These are phyloP conservation scores for Chrysopogon serrulatus DNA, from an alignment of 176 grass and related monocot genomes.

Conservation along the genomic window DNA sequence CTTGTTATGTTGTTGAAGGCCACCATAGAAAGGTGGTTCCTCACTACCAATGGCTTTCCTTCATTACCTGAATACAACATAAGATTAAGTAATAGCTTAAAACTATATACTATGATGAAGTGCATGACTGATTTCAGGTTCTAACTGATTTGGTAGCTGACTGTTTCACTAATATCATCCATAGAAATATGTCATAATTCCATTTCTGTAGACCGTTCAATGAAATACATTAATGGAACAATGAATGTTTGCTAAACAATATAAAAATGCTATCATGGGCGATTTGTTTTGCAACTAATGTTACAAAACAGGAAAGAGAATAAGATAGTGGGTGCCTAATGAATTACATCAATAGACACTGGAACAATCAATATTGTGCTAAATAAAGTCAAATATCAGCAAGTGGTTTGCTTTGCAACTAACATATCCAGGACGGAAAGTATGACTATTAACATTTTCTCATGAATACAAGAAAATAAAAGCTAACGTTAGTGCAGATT, in stretches of 20 bases:
- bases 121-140: neutral
- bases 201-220: neutral
- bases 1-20: slow-evolving; percentile 92
- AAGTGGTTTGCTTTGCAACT: neutral
- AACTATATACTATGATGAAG: neutral
- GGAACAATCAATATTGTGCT: neutral
- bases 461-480: neutral
- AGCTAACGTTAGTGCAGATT: neutral
- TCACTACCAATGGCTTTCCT: slow-evolving; percentile 44
- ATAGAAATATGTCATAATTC: neutral
- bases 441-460: neutral
- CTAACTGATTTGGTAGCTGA: neutral
- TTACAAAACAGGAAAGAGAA: neutral
- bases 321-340: neutral
- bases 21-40: slow-evolving; percentile 56
- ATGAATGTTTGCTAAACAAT: neutral
- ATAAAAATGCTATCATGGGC: neutral
- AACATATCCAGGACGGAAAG: neutral
- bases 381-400: neutral
- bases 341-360: neutral
- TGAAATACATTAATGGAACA: neutral
- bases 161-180: neutral
- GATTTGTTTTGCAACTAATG: neutral
- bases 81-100: neutral
- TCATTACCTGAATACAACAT: slow-evolving; percentile 39